Base-by-base conservation (phyloP, 1,284 basidiomycete genomes). In the Ganoderma lucidum region DNA sequence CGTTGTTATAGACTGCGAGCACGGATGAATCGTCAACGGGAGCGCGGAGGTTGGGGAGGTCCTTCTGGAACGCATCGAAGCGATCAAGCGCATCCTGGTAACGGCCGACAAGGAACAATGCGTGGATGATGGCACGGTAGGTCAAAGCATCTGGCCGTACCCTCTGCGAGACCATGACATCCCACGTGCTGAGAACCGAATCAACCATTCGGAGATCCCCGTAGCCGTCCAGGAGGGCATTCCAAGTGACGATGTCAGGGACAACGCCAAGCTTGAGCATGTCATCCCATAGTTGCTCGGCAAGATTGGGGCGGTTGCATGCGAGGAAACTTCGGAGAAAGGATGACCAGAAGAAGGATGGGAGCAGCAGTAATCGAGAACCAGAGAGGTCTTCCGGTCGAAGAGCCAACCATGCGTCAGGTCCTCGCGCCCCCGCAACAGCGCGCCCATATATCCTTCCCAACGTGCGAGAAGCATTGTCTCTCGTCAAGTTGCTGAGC, bases 301-400 rank as follows among this genome's bases (percentile, higher is more conserved):
- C 92, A 23, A 90, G 77, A 66, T 92, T 88, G 55, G 83, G 81
- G 59, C 84, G 80, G 39, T 84, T 80, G 70, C 84, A 84, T 65
- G 80, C 82, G 59, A 93, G 78, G 71, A 93, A 92, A 19, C 85
- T 87, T 3, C 82, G 83, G 61, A 94, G 78, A 73, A 94, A 89
- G 2, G 86, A 82, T 0, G 83, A 82, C 92, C 92, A 94, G 23
- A 82, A 80, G 12, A 83, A 78, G 67, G 88, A 85, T 3, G 86
- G 83, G 74, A 94, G 80, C 14, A 85, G 78, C 23, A 90, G 79
- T n/a, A 82, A 80, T 69, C 79, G 85, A 30, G 78, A 75, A 3
- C 76, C 61, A 0, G 82, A 81, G 32, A 82, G 72, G 10, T 74
- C 73, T 12, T 78, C 71, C 23, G 82, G 78, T 48, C 82, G 79